Base-by-base conservation (phyloP, 192 early-diverging fungal genomes). In the Podila epicladia region DNA sequence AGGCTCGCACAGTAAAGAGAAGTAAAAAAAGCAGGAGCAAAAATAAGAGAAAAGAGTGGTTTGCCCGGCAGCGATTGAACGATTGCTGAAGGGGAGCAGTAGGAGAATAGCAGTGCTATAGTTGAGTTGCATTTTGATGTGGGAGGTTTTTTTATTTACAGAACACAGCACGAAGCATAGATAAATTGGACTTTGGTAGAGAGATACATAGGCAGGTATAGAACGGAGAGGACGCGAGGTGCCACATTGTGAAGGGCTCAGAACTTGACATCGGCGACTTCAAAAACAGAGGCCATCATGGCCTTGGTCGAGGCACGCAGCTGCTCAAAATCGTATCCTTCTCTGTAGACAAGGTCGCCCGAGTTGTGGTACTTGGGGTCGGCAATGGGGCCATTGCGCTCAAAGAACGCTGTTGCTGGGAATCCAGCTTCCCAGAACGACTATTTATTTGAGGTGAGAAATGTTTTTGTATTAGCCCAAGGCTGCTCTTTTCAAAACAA, bases 351-450 rank as follows among this genome's bases (percentile, higher is more conserved):
- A 64, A 85, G 74, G 45, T 85, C 84, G 35, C 71, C 71, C 41
- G 79, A 82, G 63, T 85, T 85, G 67, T 85, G 84, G 63, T 85
- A 85, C 64, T 76, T 82, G 67, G 84, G 84, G 67, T 85, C 84
- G 3, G 82, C 84, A 65, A 85, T 85, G 8, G 84, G 84, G 31
- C 84, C 84, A 53, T 85, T 85, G 64, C 84, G 69, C 67, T 85
- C 84, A 77, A 82, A 85, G 71, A 85, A 83, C 20, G 79, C 78
- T 4, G 84, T 85, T 13, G 72, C 73, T 20, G 80, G 72, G 62
- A 62, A 85, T 22, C 84, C 84, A 13, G 63, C 58, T 74, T 85
- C 84, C 74, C 75, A 85, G 74, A 85, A 85, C 9, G 71, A 80
- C 77, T 78, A 59, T 4, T 12, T 29, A 28, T 64, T 20, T 32